Percentiles rank a stretch among this genome's conserved stretches.
phyloP scores from a whole-genome alignment of 441 rosid species.

The Adansonia grandidieri region DNA sequence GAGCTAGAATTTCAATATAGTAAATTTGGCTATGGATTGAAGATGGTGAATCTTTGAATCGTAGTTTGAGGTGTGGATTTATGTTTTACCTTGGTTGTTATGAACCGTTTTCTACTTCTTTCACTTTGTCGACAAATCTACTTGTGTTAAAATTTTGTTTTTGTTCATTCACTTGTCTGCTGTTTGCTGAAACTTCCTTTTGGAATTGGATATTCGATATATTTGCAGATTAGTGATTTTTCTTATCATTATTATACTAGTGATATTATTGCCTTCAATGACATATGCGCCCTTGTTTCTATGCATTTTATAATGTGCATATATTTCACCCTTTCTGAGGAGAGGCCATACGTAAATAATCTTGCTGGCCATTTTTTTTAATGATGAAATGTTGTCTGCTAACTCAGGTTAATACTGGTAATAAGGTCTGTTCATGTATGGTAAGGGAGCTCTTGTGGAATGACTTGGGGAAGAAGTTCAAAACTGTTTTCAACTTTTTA shows the following conservation, averaged over 20 bases:
- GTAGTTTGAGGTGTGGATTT: conserved; percentile 32
- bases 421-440: too few relatives aligned
- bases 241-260: not conserved
- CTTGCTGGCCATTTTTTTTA: not conserved
- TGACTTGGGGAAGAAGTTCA: not conserved
- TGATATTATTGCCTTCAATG: conserved; percentile 6
- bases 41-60: conserved; percentile 33
- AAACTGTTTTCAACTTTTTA: not conserved
- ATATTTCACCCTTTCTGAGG: not conserved
- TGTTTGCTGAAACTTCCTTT: conserved; percentile 23
- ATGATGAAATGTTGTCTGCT: not conserved
- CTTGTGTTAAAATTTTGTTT: conserved; percentile 41
- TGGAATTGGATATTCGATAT: conserved; percentile 24
- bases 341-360: not conserved
- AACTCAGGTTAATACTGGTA: not conserved
- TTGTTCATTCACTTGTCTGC: conserved; percentile 14
- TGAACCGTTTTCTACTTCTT: conserved; percentile 35
- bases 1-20: conserved; percentile 28
- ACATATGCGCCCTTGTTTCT: not conserved
- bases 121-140: conserved; percentile 39
- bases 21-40: conserved; percentile 26
- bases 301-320: not conserved
- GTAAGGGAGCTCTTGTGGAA: too few relatives aligned
- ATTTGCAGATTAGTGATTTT: conserved; percentile 14
- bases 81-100: conserved; percentile 28